Evolutionary conservation across 371 early-diverging fungal species (phyloP).

Genomic region (Lichtheimia corymbifera): DNA sequence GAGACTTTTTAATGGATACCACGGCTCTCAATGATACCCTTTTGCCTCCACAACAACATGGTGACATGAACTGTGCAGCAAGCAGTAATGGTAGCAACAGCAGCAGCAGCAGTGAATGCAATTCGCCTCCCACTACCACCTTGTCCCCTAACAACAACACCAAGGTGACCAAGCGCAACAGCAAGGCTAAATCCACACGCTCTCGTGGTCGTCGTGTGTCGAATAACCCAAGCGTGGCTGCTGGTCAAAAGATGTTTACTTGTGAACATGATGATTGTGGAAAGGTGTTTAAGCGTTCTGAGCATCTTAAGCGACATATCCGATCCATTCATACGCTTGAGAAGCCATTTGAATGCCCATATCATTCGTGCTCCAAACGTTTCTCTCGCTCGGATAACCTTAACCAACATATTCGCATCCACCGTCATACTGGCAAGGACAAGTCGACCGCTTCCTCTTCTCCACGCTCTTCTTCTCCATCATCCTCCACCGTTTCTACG

Average conservation of each 20-base stretch:
- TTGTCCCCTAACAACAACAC: neutral
- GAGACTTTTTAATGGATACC: neutral
- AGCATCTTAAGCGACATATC: slow-evolving; percentile 80
- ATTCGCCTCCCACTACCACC: slow-evolving; percentile 1
- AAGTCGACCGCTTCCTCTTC: slow-evolving; percentile 9
- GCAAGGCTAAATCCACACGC: slow-evolving; percentile 13
- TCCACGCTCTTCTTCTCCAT: neutral
- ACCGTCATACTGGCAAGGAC: slow-evolving; percentile 38
- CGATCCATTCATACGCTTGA: slow-evolving; percentile 59
- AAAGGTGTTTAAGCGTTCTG: slow-evolving; percentile 78
- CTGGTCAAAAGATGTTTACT: slow-evolving; percentile 44
- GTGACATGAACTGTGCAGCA: too few species aligned
- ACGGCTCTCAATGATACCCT: slow-evolving; percentile 19
- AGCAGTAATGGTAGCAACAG: slow-evolving; percentile 1
- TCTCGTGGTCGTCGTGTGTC: slow-evolving; percentile 52
- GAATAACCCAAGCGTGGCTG: slow-evolving; percentile 22
- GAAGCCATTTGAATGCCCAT: slow-evolving; percentile 54
- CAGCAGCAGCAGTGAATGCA: slow-evolving; percentile 2
- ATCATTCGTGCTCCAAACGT: slow-evolving; percentile 64
- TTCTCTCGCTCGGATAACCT: slow-evolving; percentile 67
- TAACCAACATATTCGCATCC: slow-evolving; percentile 60
- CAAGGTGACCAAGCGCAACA: neutral
- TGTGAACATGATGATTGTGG: slow-evolving; percentile 64
- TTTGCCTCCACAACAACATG: slow-evolving; percentile 7
- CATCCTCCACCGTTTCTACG: slow-evolving; percentile 4